Conservation (phyloP, 352 stramenopile genomes). For the Pythium sukuiense region DNA sequence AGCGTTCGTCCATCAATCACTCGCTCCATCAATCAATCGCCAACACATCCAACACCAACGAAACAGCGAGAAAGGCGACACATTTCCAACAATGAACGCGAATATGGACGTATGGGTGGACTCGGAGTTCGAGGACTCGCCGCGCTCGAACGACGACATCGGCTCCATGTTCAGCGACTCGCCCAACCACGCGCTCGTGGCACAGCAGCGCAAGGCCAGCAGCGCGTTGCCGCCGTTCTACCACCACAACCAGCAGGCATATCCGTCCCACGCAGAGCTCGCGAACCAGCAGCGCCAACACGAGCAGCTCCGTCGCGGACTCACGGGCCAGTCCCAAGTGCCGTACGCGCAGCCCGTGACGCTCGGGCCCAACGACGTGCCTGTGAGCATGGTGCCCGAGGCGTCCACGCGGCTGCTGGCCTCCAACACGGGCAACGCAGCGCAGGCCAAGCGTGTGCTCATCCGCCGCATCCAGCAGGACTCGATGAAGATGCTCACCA, state of each 20-base stretch:
- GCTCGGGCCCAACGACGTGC: slow-evolving; percentile 28
- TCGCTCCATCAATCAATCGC: not conserved
- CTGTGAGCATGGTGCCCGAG: slow-evolving; percentile 61
- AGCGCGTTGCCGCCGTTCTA: slow-evolving; percentile 42
- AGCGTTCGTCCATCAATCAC: slow-evolving; percentile 1
- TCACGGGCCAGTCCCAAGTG: slow-evolving; percentile 41
- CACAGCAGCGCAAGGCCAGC: slow-evolving; percentile 31
- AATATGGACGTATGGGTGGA: slow-evolving; percentile 59
- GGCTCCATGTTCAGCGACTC: slow-evolving; percentile 74
- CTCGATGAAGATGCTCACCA: slow-evolving; percentile 73
- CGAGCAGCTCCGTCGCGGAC: slow-evolving; percentile 48
- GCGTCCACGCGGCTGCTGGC: slow-evolving; percentile 12
- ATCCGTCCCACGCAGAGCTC: slow-evolving; percentile 22
- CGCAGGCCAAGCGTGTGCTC: slow-evolving; percentile 66
- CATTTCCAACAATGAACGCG: slow-evolving; percentile 16
- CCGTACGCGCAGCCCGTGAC: not conserved
- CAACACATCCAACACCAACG: not conserved
- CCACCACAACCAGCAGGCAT: slow-evolving; percentile 36
- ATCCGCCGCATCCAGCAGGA: slow-evolving; percentile 76
- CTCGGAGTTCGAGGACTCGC: slow-evolving; percentile 75
- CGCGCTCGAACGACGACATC: slow-evolving; percentile 60
- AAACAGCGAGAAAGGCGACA: not conserved
- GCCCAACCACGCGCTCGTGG: slow-evolving; percentile 43
- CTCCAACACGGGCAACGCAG: slow-evolving; percentile 26
- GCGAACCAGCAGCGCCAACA: slow-evolving; percentile 35